Percentiles rank a stretch among this genome's conserved stretches.
Evolutionary conservation across 192 early-diverging fungal species (phyloP).

Genomic region (Podila epicladia): DNA sequence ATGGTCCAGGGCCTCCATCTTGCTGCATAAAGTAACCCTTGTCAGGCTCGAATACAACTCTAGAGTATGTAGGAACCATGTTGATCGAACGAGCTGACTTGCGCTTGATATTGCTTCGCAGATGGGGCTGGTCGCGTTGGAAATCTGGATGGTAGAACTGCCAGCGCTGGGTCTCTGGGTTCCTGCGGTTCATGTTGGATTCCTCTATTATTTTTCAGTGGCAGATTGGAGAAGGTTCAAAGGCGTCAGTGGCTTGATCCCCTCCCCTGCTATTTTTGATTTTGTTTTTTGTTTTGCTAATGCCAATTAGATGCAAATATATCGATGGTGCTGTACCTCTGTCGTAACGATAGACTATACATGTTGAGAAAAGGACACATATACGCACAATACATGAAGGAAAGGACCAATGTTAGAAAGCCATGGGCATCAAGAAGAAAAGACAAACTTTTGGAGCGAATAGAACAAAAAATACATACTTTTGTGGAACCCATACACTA

Average conservation of each 20-base stretch:
- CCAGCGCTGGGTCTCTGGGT: slow-evolving; percentile 78
- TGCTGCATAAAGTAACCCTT: slow-evolving; percentile 47
- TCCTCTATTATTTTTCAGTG: slow-evolving; percentile 38
- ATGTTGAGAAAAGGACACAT: neutral
- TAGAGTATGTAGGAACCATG: slow-evolving; percentile 32
- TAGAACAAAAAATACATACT: slow-evolving; percentile 48
- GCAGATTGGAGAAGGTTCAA: neutral
- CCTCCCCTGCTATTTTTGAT: neutral
- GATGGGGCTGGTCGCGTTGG: slow-evolving; percentile 73
- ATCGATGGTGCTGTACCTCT: slow-evolving; percentile 18
- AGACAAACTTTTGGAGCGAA: neutral
- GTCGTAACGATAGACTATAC: slow-evolving; percentile 37
- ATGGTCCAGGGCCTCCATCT: slow-evolving; percentile 7
- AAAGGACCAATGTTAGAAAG: slow-evolving; percentile 2
- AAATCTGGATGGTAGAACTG: slow-evolving; percentile 91
- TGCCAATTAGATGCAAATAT: neutral
- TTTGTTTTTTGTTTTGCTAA: neutral
- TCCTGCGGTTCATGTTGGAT: slow-evolving; percentile 54
- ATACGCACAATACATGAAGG: neutral
- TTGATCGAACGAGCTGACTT: slow-evolving; percentile 57
- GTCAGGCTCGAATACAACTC: slow-evolving; percentile 45
- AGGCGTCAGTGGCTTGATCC: neutral
- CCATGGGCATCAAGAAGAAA: slow-evolving; percentile 2
- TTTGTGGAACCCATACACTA: slow-evolving; percentile 86
- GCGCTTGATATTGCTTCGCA: slow-evolving; percentile 76